Percentiles rank a stretch among this genome's conserved stretches.
These are phyloP conservation scores for Udeniomyces megalosporus DNA, from an alignment of 768 basidiomycete genomes.

Conservation along the genomic window DNA sequence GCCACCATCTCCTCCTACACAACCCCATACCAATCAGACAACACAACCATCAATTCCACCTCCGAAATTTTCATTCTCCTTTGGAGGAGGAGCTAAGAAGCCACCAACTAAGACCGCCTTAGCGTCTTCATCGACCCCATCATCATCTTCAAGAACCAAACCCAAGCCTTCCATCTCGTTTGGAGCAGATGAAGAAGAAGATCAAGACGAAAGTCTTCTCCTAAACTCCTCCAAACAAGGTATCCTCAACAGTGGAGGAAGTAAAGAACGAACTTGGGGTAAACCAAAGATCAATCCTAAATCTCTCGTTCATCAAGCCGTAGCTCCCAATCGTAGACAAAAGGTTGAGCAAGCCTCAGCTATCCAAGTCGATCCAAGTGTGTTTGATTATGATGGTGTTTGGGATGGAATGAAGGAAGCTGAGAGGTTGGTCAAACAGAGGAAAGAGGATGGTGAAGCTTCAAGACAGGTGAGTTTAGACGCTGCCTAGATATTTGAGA, in stretches of 20 bases:
- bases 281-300: conserved; percentile 9
- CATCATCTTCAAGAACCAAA: not conserved
- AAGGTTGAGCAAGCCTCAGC: conserved; percentile 48
- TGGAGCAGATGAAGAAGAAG: not conserved
- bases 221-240: not conserved
- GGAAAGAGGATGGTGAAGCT: conserved; percentile 56
- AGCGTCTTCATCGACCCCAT: not conserved
- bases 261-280: conserved; percentile 2
- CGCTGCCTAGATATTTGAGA: not conserved
- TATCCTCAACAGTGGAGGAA: not conserved
- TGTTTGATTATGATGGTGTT: conserved; percentile 90
- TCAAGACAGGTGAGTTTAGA: conserved; percentile 52
- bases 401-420: conserved; percentile 91
- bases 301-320: conserved; percentile 12
- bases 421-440: conserved; percentile 53
- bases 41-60: no score
- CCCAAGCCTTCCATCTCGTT: not conserved
- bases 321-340: conserved; percentile 17
- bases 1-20: no score
- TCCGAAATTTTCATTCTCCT: not conserved
- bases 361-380: conserved; percentile 57
- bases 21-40: no score
- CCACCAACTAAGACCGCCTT: no score
- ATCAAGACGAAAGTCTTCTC: conserved; percentile 1
- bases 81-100: not conserved